phyloP scores from a whole-genome alignment of 352 stramenopile species.

The Phytopythium boreale region DNA sequence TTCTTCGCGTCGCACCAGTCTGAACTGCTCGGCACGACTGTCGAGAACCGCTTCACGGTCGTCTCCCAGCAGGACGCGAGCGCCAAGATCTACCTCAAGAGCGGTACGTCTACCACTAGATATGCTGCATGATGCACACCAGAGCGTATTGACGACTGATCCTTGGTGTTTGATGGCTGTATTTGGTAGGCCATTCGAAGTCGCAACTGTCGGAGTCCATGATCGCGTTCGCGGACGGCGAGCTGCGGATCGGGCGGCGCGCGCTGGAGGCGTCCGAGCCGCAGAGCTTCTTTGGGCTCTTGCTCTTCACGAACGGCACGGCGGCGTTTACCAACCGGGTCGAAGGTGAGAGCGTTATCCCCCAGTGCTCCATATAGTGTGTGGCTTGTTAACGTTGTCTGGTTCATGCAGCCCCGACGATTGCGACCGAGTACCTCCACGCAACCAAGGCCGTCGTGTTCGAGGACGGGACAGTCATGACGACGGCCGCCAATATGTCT shows the following conservation, averaged over 20 bases:
- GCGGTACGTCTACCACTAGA: constrained; percentile 24
- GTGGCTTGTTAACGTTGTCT: neutral
- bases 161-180: neutral
- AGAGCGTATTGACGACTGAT: neutral
- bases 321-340: constrained; percentile 65
- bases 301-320: constrained; percentile 67
- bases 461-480: constrained; percentile 76
- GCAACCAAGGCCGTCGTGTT: constrained; percentile 64
- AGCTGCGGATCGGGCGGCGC: constrained; percentile 58
- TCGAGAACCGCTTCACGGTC: constrained; percentile 81
- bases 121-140: neutral
- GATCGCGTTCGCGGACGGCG: constrained; percentile 60
- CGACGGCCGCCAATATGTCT: constrained; percentile 69
- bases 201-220: constrained; percentile 66
- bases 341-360: constrained; percentile 25
- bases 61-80: constrained; percentile 55
- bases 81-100: constrained; percentile 81
- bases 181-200: constrained; percentile 57
- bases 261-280: constrained; percentile 42
- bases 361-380: neutral
- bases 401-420: constrained; percentile 35
- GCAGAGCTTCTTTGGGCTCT: constrained; percentile 67
- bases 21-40: constrained; percentile 75
- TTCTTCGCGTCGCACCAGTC: constrained; percentile 82
- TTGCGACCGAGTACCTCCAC: constrained; percentile 67